These are phyloP conservation scores for Ophiosphaerella herpotricha DNA, from an alignment of 2,329 filamentous ascomycete genomes.

Conservation along the genomic window DNA sequence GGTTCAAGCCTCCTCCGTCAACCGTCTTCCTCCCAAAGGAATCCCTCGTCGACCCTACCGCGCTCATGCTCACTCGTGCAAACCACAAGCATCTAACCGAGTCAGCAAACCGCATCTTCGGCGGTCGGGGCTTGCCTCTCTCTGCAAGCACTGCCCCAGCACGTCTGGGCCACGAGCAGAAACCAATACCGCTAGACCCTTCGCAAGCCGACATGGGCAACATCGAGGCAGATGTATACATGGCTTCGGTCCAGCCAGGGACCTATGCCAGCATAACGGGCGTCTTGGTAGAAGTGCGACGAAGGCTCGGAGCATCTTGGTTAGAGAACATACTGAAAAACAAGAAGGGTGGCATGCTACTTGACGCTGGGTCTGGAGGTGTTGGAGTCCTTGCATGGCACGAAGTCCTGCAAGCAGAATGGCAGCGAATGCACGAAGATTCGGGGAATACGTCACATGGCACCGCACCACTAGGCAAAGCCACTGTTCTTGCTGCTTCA, in stretches of 20 bases:
- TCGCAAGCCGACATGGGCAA: conserved; percentile 70
- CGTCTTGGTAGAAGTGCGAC: conserved; percentile 73
- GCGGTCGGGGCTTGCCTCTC: conserved; percentile 74
- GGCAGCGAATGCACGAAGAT: conserved; percentile 66
- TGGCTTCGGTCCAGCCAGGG: conserved; percentile 71
- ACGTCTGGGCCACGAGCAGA: conserved; percentile 62
- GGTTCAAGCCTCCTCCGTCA: conserved; percentile 72
- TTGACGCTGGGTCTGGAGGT: conserved; percentile 77
- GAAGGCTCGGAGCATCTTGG: conserved; percentile 73
- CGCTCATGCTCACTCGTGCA: conserved; percentile 67
- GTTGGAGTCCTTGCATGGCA: conserved; percentile 76
- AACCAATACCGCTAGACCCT: conserved; percentile 67
- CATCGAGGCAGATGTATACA: conserved; percentile 75
- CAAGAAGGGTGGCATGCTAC: conserved; percentile 64
- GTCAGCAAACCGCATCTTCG: conserved; percentile 74
- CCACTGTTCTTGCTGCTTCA: conserved; percentile 79
- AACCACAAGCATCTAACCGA: conserved; percentile 72
- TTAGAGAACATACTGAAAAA: conserved; percentile 65
- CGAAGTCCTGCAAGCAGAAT: conserved; percentile 79
- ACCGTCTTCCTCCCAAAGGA: conserved; percentile 75
- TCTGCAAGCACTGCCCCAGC: conserved; percentile 71
- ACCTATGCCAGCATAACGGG: conserved; percentile 71
- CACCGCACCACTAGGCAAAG: conserved; percentile 66
- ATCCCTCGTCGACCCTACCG: conserved; percentile 72
- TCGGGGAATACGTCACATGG: conserved; percentile 26